Evolutionary conservation across 495 filamentous ascomycete species (phyloP), one percentile per base, ranked within the genome.

Genomic region (Penicillium waksmanii): DNA sequence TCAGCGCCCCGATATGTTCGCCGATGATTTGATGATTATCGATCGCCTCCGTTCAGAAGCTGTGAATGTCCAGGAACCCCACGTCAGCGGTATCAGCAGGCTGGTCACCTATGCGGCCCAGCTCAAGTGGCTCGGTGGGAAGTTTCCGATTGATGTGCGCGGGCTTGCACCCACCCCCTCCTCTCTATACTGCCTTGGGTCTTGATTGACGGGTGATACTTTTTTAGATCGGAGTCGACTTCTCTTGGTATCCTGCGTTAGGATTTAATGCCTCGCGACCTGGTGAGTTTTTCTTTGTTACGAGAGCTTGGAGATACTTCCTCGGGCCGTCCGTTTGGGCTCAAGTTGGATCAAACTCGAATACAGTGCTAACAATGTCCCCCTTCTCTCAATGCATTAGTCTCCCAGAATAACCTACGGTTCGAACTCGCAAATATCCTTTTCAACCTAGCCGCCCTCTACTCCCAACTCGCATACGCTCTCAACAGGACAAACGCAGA

Each of bases 1-100:
- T 75, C 95, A 98, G 71, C 95, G 97, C 73, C 95, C 96, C 54
- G 92, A 96, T 73, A 96, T 97, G 92, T 98, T 98, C 74, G 84
- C 87, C 60, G 82, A 90, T 51, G 95, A 98, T 76, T 83, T 98
- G 42, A 83, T 95, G 55, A 82, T 89, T 58, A 92, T 98, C 70
- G 93, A 98, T 69, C 79, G 84, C 48, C 70, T 98, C 51, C 85
- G 95, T 11, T 84, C 79, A 48, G 90, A 93, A 59, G 95, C 95
- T 46, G 77, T 97, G 57, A 89, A 92, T 73, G 88, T 94, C 11
- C 86, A 89, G 55, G 95, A 98, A 65, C 85, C 95, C 13, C 95
- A 98, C 73, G 75, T 85, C n/a, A 96, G 89, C 68, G 96, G 95
- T 25, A 83, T 98, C 63, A 87, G 82, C 64, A 96, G 95, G 77